A percentile compares a stretch with the other conserved stretches of the same genome.
Evolutionary conservation across 2,329 filamentous ascomycete genomes (phyloP).

Genomic region (Dactylella cylindrospora): DNA sequence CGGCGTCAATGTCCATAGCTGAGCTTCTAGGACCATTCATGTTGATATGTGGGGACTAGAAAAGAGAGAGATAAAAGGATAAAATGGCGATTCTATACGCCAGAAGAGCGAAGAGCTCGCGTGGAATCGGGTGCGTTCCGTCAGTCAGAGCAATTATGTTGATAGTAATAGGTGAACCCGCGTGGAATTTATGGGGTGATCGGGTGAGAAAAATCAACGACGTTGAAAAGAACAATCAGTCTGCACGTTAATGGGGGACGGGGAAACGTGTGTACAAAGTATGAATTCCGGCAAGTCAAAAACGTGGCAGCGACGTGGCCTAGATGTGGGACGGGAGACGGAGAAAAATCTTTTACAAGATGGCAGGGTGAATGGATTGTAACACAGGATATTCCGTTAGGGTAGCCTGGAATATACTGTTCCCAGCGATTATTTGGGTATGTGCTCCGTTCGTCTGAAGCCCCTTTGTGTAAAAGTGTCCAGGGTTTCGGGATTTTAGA

Average conservation of each 20-base stretch:
- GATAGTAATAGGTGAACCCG: constrained; percentile 14
- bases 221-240: constrained; percentile 15
- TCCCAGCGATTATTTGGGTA: constrained; percentile 41
- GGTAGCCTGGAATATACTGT: constrained; percentile 9
- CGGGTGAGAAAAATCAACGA: constrained; percentile 9
- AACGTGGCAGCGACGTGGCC: constrained; percentile 45
- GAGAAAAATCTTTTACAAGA: constrained; percentile 10
- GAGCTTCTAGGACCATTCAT: constrained; percentile 36
- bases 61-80: constrained; percentile 18
- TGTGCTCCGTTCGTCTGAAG: constrained; percentile 37
- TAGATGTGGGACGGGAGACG: constrained; percentile 26
- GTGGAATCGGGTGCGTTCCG: constrained; percentile 3
- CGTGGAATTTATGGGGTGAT: constrained; percentile 26
- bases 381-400: constrained; percentile 19
- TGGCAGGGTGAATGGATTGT: constrained; percentile 22
- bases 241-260: background rate
- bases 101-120: constrained; percentile 32
- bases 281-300: constrained; percentile 43
- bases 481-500: constrained; percentile 25
- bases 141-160: constrained; percentile 22
- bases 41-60: constrained; percentile 11
- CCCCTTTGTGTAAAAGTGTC: constrained; percentile 21
- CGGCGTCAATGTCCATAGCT: constrained; percentile 36
- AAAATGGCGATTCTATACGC: constrained; percentile 22
- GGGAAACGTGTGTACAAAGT: constrained; percentile 38